phyloP scores from a whole-genome alignment of 768 basidiomycete genomes.

The Imleria badia region DNA sequence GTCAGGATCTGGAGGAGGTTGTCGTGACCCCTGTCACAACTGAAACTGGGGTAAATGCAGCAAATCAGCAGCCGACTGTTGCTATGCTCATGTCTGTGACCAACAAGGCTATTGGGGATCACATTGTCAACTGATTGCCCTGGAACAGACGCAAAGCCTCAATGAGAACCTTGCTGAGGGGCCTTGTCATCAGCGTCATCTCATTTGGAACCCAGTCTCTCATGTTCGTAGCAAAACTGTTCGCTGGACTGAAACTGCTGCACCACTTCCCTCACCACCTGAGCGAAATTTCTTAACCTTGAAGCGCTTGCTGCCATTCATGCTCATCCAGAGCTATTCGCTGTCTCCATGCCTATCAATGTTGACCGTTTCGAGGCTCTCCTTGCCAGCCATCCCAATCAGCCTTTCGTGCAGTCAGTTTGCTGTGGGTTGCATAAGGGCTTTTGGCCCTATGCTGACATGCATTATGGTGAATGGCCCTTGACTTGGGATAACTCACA shows the following conservation, averaged over 20 bases:
- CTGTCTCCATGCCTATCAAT: slow-evolving; percentile 38
- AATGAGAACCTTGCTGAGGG: background rate
- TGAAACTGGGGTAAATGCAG: no score
- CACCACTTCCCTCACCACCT: background rate
- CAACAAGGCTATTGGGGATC: background rate
- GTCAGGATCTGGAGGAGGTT: no score
- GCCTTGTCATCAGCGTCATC: background rate
- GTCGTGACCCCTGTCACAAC: background rate
- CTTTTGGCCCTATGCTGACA: slow-evolving; percentile 46
- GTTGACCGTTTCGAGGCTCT: slow-evolving; percentile 31
- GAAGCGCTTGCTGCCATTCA: background rate
- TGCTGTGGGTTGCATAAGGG: slow-evolving; percentile 32
- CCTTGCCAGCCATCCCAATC: slow-evolving; percentile 38
- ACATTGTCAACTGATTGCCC: background rate
- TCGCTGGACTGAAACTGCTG: background rate
- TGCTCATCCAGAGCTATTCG: slow-evolving; percentile 34
- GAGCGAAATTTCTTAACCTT: no score
- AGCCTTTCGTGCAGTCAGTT: slow-evolving; percentile 36
- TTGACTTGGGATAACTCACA: background rate
- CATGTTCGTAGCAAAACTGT: no score
- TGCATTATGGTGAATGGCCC: slow-evolving; percentile 1
- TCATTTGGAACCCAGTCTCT: background rate
- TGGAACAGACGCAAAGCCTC: background rate
- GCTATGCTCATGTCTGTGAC: background rate
- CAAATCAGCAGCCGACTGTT: no score